phyloP scores from a whole-genome alignment of 306 rosid genomes.

The Pueraria montana region DNA sequence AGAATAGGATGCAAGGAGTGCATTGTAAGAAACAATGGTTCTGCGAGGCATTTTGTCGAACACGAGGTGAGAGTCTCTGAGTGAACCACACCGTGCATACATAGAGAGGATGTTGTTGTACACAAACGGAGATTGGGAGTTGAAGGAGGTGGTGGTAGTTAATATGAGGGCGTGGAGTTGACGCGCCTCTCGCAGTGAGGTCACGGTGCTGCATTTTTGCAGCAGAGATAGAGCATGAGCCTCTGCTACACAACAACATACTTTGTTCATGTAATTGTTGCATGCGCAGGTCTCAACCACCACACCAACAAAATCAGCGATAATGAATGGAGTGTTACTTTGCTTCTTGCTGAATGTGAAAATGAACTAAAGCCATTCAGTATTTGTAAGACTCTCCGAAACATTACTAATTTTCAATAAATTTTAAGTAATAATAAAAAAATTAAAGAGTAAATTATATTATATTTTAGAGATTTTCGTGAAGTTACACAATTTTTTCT shows the following conservation, averaged over 20 bases:
- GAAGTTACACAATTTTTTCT: too few relatives aligned
- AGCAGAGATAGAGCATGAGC: constrained; percentile 52
- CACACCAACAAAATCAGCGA: background rate
- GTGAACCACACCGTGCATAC: constrained; percentile 72
- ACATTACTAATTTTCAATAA: too few relatives aligned
- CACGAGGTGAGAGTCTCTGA: constrained; percentile 60
- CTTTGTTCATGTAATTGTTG: constrained; percentile 44
- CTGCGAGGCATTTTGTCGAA: constrained; percentile 87
- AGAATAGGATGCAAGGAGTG: constrained; percentile 75
- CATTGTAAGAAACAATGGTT: constrained; percentile 78
- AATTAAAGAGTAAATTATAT: too few relatives aligned
- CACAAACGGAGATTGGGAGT: constrained; percentile 56
- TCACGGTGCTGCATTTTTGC: constrained; percentile 66
- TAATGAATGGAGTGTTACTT: background rate
- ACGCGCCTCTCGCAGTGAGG: constrained; percentile 73
- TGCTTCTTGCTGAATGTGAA: too few relatives aligned
- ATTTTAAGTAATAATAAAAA: too few relatives aligned
- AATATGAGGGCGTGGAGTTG: constrained; percentile 77
- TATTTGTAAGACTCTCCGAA: too few relatives aligned
- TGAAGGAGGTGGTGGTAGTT: constrained; percentile 53
- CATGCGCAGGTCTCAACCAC: constrained; percentile 1
- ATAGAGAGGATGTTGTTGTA: constrained; percentile 76
- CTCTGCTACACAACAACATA: constrained; percentile 36
- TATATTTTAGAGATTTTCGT: too few relatives aligned
- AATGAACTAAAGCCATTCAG: too few relatives aligned